These are phyloP conservation scores for Geotrichum cucujoidarum DNA, from an alignment of 1,139 yeast genomes.

Conservation along the genomic window DNA sequence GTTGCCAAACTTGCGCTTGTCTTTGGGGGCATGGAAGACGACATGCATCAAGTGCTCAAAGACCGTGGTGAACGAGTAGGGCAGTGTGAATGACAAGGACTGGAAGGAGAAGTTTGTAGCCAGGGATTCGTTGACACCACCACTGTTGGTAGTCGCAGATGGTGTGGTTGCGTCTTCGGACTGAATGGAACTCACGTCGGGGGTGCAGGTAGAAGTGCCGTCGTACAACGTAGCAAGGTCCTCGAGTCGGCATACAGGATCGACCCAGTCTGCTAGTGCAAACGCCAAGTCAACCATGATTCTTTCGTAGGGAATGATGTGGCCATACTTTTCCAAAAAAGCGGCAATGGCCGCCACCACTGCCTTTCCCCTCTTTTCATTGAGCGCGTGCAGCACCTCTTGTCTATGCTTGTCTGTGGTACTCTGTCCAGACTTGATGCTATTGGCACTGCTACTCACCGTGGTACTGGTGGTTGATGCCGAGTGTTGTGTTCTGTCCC, in stretches of 20 bases:
- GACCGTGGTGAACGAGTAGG: constrained; percentile 47
- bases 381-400: neutral
- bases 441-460: neutral
- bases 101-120: neutral
- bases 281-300: constrained; percentile 85
- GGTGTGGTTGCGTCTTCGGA: constrained; percentile 1
- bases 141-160: neutral
- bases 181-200: neutral
- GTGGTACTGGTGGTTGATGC: neutral
- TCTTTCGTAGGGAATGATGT: constrained; percentile 67
- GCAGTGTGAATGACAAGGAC: constrained; percentile 18
- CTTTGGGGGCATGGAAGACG: constrained; percentile 63
- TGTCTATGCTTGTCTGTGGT: neutral
- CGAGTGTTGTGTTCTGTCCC: neutral
- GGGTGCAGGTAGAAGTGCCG: neutral
- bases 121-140: neutral
- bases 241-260: constrained; percentile 43
- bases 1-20: constrained; percentile 21
- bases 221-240: neutral
- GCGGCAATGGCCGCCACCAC: constrained; percentile 57
- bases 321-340: constrained; percentile 75
- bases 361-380: constrained; percentile 20
- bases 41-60: constrained; percentile 75
- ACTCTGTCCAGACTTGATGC: neutral
- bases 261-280: constrained; percentile 86